These are phyloP conservation scores for Lentinula sp. DNA, from an alignment of 768 basidiomycete species.

Conservation along the genomic window DNA sequence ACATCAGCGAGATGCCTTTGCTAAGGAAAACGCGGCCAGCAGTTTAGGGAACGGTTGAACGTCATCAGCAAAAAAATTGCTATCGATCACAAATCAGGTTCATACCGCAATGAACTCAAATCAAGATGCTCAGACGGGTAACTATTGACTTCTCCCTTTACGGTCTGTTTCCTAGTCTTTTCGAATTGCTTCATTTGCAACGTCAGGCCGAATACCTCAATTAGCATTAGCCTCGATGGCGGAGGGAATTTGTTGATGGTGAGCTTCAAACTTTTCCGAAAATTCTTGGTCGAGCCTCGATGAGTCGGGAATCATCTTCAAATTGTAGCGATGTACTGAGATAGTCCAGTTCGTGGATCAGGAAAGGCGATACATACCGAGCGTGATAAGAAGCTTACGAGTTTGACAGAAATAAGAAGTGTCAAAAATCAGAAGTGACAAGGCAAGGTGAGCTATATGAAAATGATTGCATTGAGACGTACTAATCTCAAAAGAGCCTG, in stretches of 20 bases:
- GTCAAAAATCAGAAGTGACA: no score
- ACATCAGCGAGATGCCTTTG: not conserved
- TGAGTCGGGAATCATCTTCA: not conserved
- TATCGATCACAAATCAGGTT: not conserved
- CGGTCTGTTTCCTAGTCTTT: not conserved
- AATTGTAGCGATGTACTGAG: not conserved
- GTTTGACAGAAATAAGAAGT: no score
- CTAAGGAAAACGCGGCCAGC: not conserved
- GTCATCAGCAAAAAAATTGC: no score
- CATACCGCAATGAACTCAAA: not conserved
- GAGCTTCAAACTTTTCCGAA: not conserved
- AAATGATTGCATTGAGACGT: no score
- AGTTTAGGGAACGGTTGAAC: not conserved
- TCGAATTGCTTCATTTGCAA: not conserved
- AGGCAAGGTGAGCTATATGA: no score
- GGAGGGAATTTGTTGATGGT: not conserved
- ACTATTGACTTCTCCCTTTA: not conserved
- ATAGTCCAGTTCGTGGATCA: no score
- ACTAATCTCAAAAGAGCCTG: no score
- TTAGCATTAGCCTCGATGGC: not conserved
- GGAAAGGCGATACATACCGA: no score
- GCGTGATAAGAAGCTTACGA: no score
- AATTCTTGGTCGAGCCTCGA: not conserved
- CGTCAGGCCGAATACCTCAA: not conserved
- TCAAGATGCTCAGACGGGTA: not conserved